phyloP scores from a whole-genome alignment of 257 asterid species.

The Solanum chilense region DNA sequence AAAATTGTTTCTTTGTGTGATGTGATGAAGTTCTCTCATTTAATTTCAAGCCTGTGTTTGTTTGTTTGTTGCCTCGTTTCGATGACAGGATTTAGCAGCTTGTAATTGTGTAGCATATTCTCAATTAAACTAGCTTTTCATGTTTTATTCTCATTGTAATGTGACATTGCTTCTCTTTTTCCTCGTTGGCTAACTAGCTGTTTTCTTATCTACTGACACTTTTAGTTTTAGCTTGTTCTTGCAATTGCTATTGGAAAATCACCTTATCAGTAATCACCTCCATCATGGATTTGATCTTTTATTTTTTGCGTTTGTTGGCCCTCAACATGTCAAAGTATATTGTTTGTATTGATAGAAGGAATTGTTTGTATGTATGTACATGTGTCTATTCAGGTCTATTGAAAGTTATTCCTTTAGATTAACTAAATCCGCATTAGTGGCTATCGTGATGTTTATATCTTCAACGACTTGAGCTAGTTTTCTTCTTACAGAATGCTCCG shows the following conservation, averaged over 20 bases:
- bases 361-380: not conserved
- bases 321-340: not conserved
- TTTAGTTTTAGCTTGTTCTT: not conserved
- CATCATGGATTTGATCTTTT: not conserved
- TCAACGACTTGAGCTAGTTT: not conserved
- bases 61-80: not conserved
- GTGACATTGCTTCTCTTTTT: not conserved
- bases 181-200: not conserved
- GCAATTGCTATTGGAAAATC: not conserved
- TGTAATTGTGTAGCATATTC: not conserved
- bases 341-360: not conserved
- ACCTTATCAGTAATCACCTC: not conserved
- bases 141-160: not conserved
- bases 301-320: not conserved
- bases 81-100: not conserved
- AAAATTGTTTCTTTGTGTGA: not conserved
- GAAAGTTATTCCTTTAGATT: not conserved
- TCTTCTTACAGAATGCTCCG: slow-evolving; percentile 56
- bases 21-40: not conserved
- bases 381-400: not conserved
- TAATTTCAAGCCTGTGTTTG: not conserved
- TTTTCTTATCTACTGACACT: not conserved
- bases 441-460: not conserved
- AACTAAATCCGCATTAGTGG: not conserved
- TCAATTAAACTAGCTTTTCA: not conserved